phyloP scores from a whole-genome alignment of 2,329 filamentous ascomycete species.

The Fusarium robinianum region DNA sequence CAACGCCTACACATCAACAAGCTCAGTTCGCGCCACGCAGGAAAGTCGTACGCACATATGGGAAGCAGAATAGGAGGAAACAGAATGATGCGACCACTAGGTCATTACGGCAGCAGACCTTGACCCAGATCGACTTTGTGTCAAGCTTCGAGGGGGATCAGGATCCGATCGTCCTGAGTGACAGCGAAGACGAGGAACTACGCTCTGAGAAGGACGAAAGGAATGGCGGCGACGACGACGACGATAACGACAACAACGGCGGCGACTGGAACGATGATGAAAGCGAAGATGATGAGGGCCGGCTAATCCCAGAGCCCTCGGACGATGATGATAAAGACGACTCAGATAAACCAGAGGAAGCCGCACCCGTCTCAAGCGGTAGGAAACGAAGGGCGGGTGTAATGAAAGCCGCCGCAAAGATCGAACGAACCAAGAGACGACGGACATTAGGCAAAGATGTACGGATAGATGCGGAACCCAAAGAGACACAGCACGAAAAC shows the following conservation, averaged over 20 bases:
- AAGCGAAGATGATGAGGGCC: conserved; percentile 21
- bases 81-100: conserved; percentile 21
- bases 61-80: conserved; percentile 33
- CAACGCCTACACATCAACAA: conserved; percentile 45
- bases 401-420: conserved; percentile 18
- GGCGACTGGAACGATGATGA: conserved; percentile 14
- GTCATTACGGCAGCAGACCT: conserved; percentile 46
- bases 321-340: conserved; percentile 25
- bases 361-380: conserved; percentile 30
- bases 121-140: conserved; percentile 50
- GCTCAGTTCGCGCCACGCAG: conserved; percentile 45
- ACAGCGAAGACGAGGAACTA: conserved; percentile 36
- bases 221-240: neutral
- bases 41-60: conserved; percentile 44
- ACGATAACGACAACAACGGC: conserved; percentile 2
- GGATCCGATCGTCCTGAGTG: conserved; percentile 34
- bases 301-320: conserved; percentile 22
- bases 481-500: conserved; percentile 22
- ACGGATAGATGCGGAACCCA: too few species aligned
- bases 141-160: conserved; percentile 42
- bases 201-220: conserved; percentile 23
- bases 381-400: conserved; percentile 30
- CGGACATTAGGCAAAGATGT: conserved; percentile 38
- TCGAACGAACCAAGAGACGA: conserved; percentile 32
- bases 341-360: conserved; percentile 17